phyloP scores from a whole-genome alignment of 2,329 filamentous ascomycete genomes.

The Colletotrichum sp. region DNA sequence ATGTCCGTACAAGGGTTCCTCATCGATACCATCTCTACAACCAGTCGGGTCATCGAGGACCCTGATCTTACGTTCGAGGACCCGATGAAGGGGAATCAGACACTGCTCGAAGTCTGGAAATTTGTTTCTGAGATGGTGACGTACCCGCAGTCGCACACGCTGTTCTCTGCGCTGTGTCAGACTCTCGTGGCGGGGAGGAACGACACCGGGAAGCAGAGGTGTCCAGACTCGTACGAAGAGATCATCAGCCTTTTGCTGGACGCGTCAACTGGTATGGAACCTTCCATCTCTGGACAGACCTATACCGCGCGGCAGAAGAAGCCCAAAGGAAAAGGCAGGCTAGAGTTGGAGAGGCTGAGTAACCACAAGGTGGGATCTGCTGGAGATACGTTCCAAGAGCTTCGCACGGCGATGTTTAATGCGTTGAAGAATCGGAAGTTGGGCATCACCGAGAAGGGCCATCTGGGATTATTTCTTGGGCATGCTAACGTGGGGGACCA shows the following conservation, averaged over 20 bases:
- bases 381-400: background rate
- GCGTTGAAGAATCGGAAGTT: background rate
- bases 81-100: slow-evolving; percentile 15
- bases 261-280: background rate
- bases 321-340: background rate
- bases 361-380: background rate
- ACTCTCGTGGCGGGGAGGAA: background rate
- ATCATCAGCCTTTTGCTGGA: slow-evolving; percentile 4
- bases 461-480: background rate
- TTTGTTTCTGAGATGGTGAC: background rate
- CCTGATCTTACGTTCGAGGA: slow-evolving; percentile 30
- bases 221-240: background rate
- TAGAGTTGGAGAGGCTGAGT: background rate
- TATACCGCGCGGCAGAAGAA: background rate
- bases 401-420: background rate
- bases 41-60: background rate
- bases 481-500: slow-evolving; percentile 22
- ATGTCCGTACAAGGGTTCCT: background rate
- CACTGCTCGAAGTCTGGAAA: background rate
- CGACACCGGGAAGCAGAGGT: background rate
- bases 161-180: background rate
- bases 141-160: background rate
- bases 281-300: background rate
- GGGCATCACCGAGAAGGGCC: background rate
- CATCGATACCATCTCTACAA: background rate